phyloP scores from a whole-genome alignment of 2,329 filamentous ascomycete species.

The Chrysoporthe austroafricana region DNA sequence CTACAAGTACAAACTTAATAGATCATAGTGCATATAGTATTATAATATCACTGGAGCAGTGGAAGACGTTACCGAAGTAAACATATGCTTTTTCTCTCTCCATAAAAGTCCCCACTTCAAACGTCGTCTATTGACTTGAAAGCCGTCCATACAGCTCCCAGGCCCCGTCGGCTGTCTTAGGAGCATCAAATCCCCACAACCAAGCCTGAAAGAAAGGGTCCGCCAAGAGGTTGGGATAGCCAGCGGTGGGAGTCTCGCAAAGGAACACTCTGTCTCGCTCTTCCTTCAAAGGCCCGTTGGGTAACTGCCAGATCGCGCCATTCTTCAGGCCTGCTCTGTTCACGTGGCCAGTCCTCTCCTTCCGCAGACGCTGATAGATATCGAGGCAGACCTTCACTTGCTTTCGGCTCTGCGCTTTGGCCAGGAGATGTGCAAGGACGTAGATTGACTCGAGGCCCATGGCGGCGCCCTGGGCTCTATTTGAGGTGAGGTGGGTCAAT shows the following conservation, averaged over 20 bases:
- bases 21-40: not conserved
- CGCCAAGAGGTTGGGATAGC: slow-evolving; percentile 31
- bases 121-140: not conserved
- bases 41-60: not conserved
- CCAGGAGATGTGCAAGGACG: slow-evolving; percentile 29
- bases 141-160: slow-evolving; percentile 29
- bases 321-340: slow-evolving; percentile 30
- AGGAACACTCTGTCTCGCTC: slow-evolving; percentile 31
- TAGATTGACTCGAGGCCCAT: slow-evolving; percentile 31
- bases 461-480: slow-evolving; percentile 31
- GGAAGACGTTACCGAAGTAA: not conserved
- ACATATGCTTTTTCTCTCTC: not conserved
- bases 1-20: not conserved
- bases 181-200: slow-evolving; percentile 32
- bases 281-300: slow-evolving; percentile 31
- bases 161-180: slow-evolving; percentile 28
- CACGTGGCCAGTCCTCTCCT: slow-evolving; percentile 30
- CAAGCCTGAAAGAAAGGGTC: slow-evolving; percentile 33
- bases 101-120: not conserved
- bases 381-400: slow-evolving; percentile 23
- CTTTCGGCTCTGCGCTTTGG: slow-evolving; percentile 22
- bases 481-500: slow-evolving; percentile 1
- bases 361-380: slow-evolving; percentile 30
- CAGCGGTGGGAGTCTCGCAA: slow-evolving; percentile 28
- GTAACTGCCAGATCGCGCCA: slow-evolving; percentile 31